A percentile compares a stretch with the other conserved stretches of the same genome.
These are phyloP conservation scores for Talaromyces atroroseus DNA, from an alignment of 2,329 filamentous ascomycete genomes.

Conservation along the genomic window DNA sequence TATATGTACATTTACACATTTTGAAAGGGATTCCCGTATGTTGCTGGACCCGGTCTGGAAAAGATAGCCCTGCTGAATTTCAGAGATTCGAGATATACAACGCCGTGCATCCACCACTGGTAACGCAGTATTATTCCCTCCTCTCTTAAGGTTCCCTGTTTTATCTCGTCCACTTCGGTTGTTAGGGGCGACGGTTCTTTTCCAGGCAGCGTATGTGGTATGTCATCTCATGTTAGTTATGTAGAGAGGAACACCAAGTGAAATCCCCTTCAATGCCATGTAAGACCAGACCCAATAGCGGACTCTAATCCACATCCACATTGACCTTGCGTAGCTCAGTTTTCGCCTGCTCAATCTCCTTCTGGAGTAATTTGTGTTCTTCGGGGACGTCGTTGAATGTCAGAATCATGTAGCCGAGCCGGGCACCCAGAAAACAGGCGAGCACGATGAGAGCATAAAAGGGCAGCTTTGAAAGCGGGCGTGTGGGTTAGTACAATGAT, in stretches of 20 bases:
- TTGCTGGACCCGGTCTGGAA: neutral
- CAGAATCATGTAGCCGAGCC: constrained; percentile 85
- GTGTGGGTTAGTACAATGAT: neutral
- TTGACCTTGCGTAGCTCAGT: constrained; percentile 37
- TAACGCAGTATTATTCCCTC: neutral
- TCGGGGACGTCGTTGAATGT: constrained; percentile 95
- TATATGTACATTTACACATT: neutral
- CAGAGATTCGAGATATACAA: neutral
- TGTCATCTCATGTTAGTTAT: neutral
- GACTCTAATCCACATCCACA: constrained; percentile 38
- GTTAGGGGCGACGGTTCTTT: neutral
- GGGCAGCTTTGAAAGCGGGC: constrained; percentile 59
- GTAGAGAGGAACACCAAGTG: neutral
- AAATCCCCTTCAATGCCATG: constrained; percentile 8
- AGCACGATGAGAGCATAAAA: constrained; percentile 90
- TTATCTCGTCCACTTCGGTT: neutral
- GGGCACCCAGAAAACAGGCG: constrained; percentile 85
- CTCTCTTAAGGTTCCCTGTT: neutral
- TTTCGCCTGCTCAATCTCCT: constrained; percentile 60
- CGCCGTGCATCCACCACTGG: neutral
- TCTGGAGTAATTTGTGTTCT: constrained; percentile 83
- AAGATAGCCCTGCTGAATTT: neutral
- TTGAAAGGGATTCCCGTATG: neutral
- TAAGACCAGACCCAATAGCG: neutral
- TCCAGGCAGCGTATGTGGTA: neutral